Evolutionary conservation across 257 asterid genomes (phyloP).

Genomic region (Nicotiana noctiflora): DNA sequence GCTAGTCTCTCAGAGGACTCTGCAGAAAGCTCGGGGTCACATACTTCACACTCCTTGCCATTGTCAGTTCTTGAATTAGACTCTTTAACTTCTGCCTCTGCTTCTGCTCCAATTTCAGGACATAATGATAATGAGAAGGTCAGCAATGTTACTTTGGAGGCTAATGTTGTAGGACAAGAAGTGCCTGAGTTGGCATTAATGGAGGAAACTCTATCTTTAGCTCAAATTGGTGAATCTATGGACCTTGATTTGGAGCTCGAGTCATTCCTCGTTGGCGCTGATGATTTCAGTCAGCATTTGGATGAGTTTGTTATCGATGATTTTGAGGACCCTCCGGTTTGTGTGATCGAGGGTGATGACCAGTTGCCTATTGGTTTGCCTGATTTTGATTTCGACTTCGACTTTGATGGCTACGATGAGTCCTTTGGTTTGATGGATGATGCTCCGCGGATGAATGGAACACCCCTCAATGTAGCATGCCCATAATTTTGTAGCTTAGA

Average conservation of each 20-base stretch:
- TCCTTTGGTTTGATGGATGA: conserved; percentile 58
- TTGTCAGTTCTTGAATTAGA: conserved; percentile 45
- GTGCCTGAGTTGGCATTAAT: not conserved
- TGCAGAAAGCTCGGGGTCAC: conserved; percentile 36
- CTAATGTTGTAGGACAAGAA: conserved; percentile 8
- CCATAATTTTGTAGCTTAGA: conserved; percentile 69
- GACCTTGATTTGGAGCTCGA: conserved; percentile 49
- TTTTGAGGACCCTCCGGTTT: conserved; percentile 37
- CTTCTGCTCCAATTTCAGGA: not conserved
- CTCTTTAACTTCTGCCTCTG: conserved; percentile 24
- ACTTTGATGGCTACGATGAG: conserved; percentile 46
- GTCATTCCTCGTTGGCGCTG: conserved; percentile 22
- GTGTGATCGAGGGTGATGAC: conserved; percentile 29
- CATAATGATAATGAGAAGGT: not conserved
- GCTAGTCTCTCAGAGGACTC: conserved; percentile 26
- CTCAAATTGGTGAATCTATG: conserved; percentile 33
- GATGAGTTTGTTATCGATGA: conserved; percentile 39
- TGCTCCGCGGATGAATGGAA: conserved; percentile 29
- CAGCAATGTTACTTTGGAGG: not conserved
- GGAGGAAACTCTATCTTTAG: conserved; percentile 31
- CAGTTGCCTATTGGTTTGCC: conserved; percentile 29
- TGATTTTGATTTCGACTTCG: conserved; percentile 48
- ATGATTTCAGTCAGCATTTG: conserved; percentile 21
- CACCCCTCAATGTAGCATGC: conserved; percentile 68
- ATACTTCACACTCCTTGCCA: conserved; percentile 39